Evolutionary conservation across 176 grass and related monocot species (phyloP).

Genomic region (Zoysia pacifica): DNA sequence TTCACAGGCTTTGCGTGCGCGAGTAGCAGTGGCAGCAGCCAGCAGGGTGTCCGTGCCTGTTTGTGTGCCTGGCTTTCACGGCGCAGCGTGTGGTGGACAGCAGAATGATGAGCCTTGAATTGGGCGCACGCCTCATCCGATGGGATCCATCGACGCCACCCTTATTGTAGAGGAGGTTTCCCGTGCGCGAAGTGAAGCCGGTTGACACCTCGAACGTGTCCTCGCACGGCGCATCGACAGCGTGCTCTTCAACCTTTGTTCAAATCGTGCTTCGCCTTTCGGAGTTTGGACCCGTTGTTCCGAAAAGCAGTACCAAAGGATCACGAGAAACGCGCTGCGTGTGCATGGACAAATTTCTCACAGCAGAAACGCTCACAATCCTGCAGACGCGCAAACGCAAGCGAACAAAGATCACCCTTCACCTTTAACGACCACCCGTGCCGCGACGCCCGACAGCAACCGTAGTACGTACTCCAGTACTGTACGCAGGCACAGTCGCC

Average conservation of each 20-base stretch:
- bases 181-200: too few relatives aligned
- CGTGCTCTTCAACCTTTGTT: too few relatives aligned
- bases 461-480: too few relatives aligned
- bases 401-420: neutral
- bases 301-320: neutral
- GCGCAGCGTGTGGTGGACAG: neutral
- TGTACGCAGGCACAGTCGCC: too few relatives aligned
- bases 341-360: neutral
- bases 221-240: too few relatives aligned
- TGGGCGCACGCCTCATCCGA: conserved; percentile 20
- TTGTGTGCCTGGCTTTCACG: neutral
- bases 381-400: neutral
- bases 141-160: neutral
- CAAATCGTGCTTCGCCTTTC: neutral
- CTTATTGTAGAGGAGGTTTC: neutral
- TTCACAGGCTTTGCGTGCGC: neutral
- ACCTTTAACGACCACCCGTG: neutral
- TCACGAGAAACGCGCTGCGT: neutral
- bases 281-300: neutral
- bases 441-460: too few relatives aligned
- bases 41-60: neutral
- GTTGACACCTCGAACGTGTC: too few relatives aligned
- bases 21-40: too few relatives aligned
- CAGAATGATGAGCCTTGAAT: conserved; percentile 42
- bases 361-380: neutral